Conservation (phyloP, 2,329 filamentous ascomycete species). For the Fonsecaea pedrosoi region DNA sequence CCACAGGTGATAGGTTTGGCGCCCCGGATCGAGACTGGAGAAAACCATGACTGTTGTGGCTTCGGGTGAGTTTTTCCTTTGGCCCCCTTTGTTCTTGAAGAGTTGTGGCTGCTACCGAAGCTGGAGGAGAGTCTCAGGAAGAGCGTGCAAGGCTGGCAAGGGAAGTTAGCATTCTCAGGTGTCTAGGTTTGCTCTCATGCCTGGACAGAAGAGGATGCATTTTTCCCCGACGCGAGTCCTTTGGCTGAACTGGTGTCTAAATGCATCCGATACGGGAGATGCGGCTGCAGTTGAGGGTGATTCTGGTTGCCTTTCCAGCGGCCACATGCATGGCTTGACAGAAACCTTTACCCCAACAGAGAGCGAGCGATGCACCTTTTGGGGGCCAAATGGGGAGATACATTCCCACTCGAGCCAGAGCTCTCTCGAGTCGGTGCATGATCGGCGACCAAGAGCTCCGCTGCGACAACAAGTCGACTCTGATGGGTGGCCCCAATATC, state of each 20-base stretch:
- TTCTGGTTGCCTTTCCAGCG: not conserved
- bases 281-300: not conserved
- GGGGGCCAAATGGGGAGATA: not conserved
- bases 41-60: slow-evolving; percentile 10
- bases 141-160: slow-evolving; percentile 7
- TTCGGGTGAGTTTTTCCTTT: not conserved
- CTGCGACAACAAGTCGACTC: not conserved
- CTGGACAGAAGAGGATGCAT: not conserved
- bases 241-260: not conserved
- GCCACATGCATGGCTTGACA: not conserved
- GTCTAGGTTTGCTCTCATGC: not conserved
- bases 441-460: not conserved
- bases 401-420: not conserved
- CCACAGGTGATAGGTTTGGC: slow-evolving; percentile 19
- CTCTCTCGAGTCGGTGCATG: not conserved
- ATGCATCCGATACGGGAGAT: not conserved
- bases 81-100: not conserved
- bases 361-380: not conserved
- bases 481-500: not conserved
- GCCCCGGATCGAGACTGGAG: slow-evolving; percentile 7
- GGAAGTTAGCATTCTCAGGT: not conserved
- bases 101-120: slow-evolving; percentile 2
- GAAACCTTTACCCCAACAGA: slow-evolving; percentile 4
- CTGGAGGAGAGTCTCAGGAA: not conserved
- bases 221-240: too few relatives aligned